Conservation (phyloP, 768 basidiomycete genomes). For the Auricularia auricula-judae region DNA sequence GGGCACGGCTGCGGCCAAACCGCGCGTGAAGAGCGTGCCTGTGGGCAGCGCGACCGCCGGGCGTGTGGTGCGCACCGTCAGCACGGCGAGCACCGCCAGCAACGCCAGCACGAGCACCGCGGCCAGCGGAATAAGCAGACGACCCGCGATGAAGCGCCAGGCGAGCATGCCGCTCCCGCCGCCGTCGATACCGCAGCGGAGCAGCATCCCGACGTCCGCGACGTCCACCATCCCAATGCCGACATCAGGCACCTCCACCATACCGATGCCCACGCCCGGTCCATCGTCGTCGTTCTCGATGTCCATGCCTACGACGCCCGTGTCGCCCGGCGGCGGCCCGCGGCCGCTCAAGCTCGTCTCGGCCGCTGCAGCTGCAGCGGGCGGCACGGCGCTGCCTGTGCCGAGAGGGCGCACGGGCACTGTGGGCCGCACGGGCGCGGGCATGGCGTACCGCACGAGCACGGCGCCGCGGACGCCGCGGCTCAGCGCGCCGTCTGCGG, state of each 20-base stretch:
- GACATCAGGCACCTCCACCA: background rate
- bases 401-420: background rate
- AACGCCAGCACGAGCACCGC: background rate
- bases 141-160: slow-evolving; percentile 3
- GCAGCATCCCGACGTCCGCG: background rate
- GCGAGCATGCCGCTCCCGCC: slow-evolving; percentile 38
- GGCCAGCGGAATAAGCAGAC: background rate
- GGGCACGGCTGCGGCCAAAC: background rate
- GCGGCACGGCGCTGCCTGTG: background rate
- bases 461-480: background rate
- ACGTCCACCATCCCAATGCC: background rate
- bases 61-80: background rate
- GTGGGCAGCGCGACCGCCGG: background rate
- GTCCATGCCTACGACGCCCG: background rate
- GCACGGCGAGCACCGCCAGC: background rate
- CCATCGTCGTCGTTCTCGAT: background rate
- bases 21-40: background rate
- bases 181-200: slow-evolving; percentile 13
- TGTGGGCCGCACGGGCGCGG: background rate
- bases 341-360: background rate
- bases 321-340: background rate
- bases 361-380: background rate
- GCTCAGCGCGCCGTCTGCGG: no score
- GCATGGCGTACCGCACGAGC: background rate
- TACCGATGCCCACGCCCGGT: background rate